These are phyloP conservation scores for Chloropicon primus DNA, from an alignment of 139 green algal species.

Conservation along the genomic window DNA sequence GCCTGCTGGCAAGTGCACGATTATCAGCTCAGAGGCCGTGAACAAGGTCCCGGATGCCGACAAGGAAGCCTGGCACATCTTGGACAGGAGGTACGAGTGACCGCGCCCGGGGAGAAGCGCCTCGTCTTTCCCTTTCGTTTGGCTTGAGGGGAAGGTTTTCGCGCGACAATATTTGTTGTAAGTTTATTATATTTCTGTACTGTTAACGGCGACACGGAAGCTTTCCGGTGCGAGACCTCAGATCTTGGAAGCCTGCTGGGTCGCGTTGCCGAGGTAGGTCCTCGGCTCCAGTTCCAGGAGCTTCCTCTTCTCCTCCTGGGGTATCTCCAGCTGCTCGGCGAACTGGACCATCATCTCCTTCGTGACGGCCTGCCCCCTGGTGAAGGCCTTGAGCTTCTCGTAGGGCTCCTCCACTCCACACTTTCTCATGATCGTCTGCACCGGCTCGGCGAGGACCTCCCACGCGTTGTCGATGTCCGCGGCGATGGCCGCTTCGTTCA, in stretches of 20 bases:
- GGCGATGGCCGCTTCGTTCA: conserved; percentile 41
- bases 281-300: conserved; percentile 63
- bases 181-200: too few species aligned
- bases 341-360: conserved; percentile 45
- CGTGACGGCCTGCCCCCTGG: conserved; percentile 68
- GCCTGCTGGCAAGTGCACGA: not conserved
- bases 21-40: not conserved
- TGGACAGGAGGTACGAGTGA: not conserved
- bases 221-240: not conserved
- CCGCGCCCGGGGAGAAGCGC: too few species aligned
- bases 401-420: conserved; percentile 90
- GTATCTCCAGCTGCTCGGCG: conserved; percentile 61
- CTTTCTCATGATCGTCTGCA: conserved; percentile 90
- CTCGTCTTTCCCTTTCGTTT: too few species aligned
- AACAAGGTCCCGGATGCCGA: not conserved
- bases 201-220: too few species aligned
- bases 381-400: conserved; percentile 98
- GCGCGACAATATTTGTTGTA: too few species aligned
- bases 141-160: too few species aligned
- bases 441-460: conserved; percentile 92
- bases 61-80: not conserved
- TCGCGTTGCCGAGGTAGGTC: conserved; percentile 90
- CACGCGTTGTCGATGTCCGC: conserved; percentile 65
- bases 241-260: conserved; percentile 27
- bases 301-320: conserved; percentile 36